These are phyloP conservation scores for Botryotinia globosa DNA, from an alignment of 2,329 filamentous ascomycete species.

Conservation along the genomic window DNA sequence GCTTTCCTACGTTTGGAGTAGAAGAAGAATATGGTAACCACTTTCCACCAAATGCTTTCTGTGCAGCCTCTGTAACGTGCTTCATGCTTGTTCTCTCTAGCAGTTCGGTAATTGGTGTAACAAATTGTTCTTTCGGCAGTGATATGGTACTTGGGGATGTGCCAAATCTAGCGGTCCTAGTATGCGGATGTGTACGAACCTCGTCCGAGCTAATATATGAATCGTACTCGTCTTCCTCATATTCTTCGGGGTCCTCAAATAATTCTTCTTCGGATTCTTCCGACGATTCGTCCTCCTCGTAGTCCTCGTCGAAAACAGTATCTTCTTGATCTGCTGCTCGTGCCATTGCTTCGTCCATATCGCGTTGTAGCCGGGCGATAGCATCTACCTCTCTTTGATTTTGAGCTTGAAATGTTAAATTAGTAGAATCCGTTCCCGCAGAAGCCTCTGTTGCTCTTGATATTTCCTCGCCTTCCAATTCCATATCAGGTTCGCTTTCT, in stretches of 20 bases:
- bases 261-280: slow-evolving; percentile 34
- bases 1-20: slow-evolving; percentile 54
- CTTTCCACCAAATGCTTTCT: slow-evolving; percentile 71
- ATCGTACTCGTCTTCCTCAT: slow-evolving; percentile 32
- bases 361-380: slow-evolving; percentile 35
- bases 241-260: slow-evolving; percentile 25
- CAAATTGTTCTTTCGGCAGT: slow-evolving; percentile 68
- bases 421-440: slow-evolving; percentile 18
- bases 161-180: slow-evolving; percentile 68
- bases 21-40: slow-evolving; percentile 74
- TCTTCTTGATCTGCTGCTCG: slow-evolving; percentile 32
- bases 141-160: slow-evolving; percentile 71
- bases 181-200: slow-evolving; percentile 69
- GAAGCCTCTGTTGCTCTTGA: slow-evolving; percentile 36
- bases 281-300: slow-evolving; percentile 24
- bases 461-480: slow-evolving; percentile 39
- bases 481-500: slow-evolving; percentile 24
- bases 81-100: slow-evolving; percentile 66
- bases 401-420: slow-evolving; percentile 30
- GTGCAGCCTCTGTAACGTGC: slow-evolving; percentile 71
- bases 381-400: slow-evolving; percentile 38
- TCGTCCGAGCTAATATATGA: slow-evolving; percentile 39
- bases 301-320: slow-evolving; percentile 28
- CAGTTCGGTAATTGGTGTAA: slow-evolving; percentile 66
- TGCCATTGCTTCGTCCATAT: slow-evolving; percentile 36